Percentiles rank a stretch among this genome's conserved stretches.
phyloP scores from a whole-genome alignment of 1,284 basidiomycete species.

The Bondarzewia mesenterica region DNA sequence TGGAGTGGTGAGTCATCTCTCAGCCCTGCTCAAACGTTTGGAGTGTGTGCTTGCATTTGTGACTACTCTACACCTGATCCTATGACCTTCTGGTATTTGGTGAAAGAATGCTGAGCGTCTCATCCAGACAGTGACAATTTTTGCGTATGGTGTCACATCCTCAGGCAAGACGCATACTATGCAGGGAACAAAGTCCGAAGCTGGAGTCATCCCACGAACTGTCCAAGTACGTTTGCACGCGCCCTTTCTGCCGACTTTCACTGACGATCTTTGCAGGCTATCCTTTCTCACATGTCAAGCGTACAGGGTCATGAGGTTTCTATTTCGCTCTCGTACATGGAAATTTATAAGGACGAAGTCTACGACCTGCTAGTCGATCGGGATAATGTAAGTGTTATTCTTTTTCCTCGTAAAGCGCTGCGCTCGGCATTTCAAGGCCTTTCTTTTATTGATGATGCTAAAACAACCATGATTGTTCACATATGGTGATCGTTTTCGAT shows the following conservation, averaged over 20 bases:
- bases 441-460: not conserved
- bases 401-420: not conserved
- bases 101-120: no score
- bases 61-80: no score
- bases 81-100: not conserved
- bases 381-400: constrained; percentile 42
- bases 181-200: constrained; percentile 62
- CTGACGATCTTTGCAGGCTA: constrained; percentile 14
- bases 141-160: constrained; percentile 77
- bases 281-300: constrained; percentile 16
- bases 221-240: constrained; percentile 44
- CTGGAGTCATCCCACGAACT: constrained; percentile 75
- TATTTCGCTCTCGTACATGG: constrained; percentile 69
- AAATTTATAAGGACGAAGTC: constrained; percentile 82
- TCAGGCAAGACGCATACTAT: constrained; percentile 83
- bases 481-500: not conserved
- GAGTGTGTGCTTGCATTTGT: no score
- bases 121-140: constrained; percentile 67
- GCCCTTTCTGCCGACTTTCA: not conserved
- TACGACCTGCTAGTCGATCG: constrained; percentile 72
- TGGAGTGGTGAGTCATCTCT: constrained; percentile 46
- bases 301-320: constrained; percentile 26
- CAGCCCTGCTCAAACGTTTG: no score
- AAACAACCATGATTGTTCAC: constrained; percentile 2
- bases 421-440: not conserved